A percentile compares a stretch with the other conserved stretches of the same genome.
phyloP scores from a whole-genome alignment of 306 rosid genomes.

The Fragaria iinumae region DNA sequence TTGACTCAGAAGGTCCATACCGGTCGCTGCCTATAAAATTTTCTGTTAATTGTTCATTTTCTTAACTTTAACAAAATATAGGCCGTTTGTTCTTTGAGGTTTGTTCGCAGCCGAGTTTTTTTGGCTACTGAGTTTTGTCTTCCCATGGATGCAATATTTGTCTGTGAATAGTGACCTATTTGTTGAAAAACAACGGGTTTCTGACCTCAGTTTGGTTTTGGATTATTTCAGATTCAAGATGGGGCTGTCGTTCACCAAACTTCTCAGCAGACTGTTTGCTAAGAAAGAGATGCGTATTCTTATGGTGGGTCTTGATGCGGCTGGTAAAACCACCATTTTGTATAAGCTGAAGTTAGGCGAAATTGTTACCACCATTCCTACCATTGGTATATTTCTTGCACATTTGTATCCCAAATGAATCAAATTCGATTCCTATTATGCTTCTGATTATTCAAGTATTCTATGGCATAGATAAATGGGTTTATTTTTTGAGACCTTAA shows the following conservation, averaged over 20 bases:
- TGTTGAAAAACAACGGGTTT: conserved; percentile 1
- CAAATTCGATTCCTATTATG: not conserved
- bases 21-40: conserved; percentile 1
- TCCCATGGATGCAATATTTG: not conserved
- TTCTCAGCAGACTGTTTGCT: conserved; percentile 41
- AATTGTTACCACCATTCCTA: conserved; percentile 52
- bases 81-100: not conserved
- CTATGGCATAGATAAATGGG: not conserved
- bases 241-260: conserved; percentile 49
- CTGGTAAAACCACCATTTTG: conserved; percentile 53
- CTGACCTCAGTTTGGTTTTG: conserved; percentile 14
- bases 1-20: conserved; percentile 17
- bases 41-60: not conserved
- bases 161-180: not conserved
- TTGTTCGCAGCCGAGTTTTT: not conserved
- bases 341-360: conserved; percentile 59
- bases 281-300: conserved; percentile 60
- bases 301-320: conserved; percentile 59
- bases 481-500: not conserved
- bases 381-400: conserved; percentile 38
- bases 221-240: conserved; percentile 25
- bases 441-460: not conserved
- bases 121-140: not conserved
- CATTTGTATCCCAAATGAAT: not conserved
- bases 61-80: not conserved